Conservation (phyloP, 371 early-diverging fungal genomes). For the Actinomortierella ambigua region DNA sequence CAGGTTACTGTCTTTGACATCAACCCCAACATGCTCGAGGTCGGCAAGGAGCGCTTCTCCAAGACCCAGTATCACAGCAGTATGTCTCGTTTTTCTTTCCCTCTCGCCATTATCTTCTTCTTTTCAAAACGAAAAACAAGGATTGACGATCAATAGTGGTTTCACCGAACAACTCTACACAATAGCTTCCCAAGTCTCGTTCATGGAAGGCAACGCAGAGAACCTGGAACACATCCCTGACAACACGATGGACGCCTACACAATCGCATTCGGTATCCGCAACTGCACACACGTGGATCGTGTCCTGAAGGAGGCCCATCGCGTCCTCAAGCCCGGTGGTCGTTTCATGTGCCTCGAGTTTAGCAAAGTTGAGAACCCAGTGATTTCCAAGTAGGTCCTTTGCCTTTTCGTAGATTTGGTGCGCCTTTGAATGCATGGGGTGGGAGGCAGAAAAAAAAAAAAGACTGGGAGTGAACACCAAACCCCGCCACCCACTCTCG, state of each 20-base stretch:
- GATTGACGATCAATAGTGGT: constrained; percentile 28
- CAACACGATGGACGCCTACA: constrained; percentile 89
- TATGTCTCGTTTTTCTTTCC: constrained; percentile 39
- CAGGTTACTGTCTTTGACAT: constrained; percentile 93
- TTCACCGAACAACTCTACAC: constrained; percentile 13
- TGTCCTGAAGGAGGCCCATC: constrained; percentile 88
- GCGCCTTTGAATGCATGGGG: too few species aligned
- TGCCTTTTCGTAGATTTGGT: too few species aligned
- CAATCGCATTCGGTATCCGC: constrained; percentile 96
- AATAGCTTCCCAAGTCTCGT: constrained; percentile 64
- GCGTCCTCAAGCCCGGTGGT: constrained; percentile 95
- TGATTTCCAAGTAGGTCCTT: constrained; percentile 70
- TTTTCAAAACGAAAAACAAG: too few species aligned
- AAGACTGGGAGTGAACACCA: too few species aligned
- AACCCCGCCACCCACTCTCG: too few species aligned
- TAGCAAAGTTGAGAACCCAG: constrained; percentile 87
- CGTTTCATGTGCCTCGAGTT: constrained; percentile 96
- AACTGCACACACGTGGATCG: constrained; percentile 95
- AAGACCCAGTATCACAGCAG: constrained; percentile 63
- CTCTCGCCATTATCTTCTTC: background rate
- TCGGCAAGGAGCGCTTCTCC: constrained; percentile 81
- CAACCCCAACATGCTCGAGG: constrained; percentile 93
- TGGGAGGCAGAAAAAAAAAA: too few species aligned
- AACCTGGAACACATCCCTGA: constrained; percentile 74
- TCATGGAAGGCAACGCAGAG: constrained; percentile 93